Conservation (phyloP, 179 eudicot species). For the Actinidia arguta region DNA sequence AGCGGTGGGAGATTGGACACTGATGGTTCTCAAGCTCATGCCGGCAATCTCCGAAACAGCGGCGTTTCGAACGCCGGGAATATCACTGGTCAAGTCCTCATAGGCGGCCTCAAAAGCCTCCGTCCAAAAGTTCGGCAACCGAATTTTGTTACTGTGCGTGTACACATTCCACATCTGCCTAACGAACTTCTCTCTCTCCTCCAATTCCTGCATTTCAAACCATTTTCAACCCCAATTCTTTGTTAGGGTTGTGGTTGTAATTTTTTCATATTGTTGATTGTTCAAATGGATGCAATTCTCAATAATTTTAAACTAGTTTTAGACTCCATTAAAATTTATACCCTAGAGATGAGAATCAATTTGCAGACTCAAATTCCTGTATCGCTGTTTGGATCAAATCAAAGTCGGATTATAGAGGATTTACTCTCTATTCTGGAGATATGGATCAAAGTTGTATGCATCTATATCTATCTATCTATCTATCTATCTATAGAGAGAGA, state of each 20-base stretch:
- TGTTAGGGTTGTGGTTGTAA: no score
- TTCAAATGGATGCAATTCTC: no score
- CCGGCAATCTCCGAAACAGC: conserved; percentile 67
- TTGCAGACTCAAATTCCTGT: no score
- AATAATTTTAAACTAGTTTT: no score
- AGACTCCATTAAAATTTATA: no score
- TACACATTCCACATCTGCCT: conserved; percentile 67
- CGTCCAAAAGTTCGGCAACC: conserved; percentile 66
- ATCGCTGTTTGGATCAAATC: neutral
- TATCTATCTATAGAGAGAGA: neutral
- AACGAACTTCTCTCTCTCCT: conserved; percentile 71
- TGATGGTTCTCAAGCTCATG: conserved; percentile 43
- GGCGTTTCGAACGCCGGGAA: conserved; percentile 32
- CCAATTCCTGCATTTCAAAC: conserved; percentile 40
- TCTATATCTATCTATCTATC: neutral
- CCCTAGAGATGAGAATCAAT: no score
- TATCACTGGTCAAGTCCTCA: conserved; percentile 57
- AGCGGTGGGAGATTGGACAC: conserved; percentile 29
- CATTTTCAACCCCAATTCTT: no score
- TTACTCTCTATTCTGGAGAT: no score
- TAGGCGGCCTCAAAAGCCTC: conserved; percentile 72
- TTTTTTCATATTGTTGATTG: no score
- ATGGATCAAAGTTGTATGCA: neutral
- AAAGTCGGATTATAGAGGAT: neutral
- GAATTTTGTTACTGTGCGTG: conserved; percentile 42